phyloP scores from a whole-genome alignment of 2,329 filamentous ascomycete species.

The Trichoderma sp. region DNA sequence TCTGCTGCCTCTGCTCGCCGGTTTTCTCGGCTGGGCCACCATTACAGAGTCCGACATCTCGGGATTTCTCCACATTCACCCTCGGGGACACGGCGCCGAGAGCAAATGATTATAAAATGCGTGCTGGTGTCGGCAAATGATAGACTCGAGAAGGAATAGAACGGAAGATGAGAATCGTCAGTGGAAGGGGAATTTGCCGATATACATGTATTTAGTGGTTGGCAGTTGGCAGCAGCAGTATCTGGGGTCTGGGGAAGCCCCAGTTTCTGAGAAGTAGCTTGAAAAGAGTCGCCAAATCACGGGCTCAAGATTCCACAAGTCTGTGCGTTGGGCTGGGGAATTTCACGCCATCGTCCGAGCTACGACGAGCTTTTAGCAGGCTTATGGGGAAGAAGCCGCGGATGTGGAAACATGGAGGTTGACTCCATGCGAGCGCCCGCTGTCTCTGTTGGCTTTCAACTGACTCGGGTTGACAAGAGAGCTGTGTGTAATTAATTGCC shows the following conservation, averaged over 20 bases:
- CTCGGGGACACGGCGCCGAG: background rate
- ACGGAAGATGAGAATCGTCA: background rate
- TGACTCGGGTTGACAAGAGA: background rate
- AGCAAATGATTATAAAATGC: background rate
- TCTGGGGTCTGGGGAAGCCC: slow-evolving; percentile 5
- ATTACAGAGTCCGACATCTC: slow-evolving; percentile 16
- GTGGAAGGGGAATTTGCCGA: slow-evolving; percentile 12
- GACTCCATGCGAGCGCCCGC: slow-evolving; percentile 11
- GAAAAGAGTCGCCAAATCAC: background rate
- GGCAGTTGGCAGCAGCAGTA: background rate
- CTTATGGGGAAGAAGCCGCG: background rate
- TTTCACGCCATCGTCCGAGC: slow-evolving; percentile 3
- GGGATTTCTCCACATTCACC: slow-evolving; percentile 8
- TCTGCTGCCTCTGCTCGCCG: slow-evolving; percentile 8
- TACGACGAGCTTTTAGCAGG: background rate
- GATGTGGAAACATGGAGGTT: background rate
- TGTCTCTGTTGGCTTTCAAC: background rate
- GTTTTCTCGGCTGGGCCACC: slow-evolving; percentile 1
- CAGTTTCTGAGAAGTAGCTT: background rate
- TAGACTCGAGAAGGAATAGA: background rate
- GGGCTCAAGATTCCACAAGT: background rate
- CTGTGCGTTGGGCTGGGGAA: background rate
- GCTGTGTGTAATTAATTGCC: background rate
- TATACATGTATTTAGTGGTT: slow-evolving; percentile 14
- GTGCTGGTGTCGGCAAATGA: slow-evolving; percentile 15